Base-by-base conservation (phyloP, 2,329 filamentous ascomycete species). In the Phoma herbarum region DNA sequence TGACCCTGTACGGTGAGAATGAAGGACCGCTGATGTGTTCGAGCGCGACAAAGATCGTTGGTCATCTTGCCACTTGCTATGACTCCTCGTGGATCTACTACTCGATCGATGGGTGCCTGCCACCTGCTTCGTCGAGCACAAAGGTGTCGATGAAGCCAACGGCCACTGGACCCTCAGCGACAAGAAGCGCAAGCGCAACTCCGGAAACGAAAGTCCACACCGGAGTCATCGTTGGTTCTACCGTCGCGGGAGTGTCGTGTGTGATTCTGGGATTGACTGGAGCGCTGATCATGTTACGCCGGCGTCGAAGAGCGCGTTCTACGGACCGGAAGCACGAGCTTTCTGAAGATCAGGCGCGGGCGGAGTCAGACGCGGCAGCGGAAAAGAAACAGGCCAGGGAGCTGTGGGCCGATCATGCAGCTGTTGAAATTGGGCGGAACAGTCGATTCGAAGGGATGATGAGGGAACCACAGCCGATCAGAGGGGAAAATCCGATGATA, bases 11-110 rank as follows among this genome's bases (percentile, higher is more conserved):
- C 47, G 68, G 65, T 4, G 59, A 47, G 16, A 65, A 71, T 25
- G 42, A 47, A 16, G 52, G 59, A 4, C 50, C 55, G 1, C 23
- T 55, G 18, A 46, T 60, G 7, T 71, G 69, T 33, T 71, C 69
- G 0, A 59, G 64, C 6, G 49, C 59, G 7, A 55, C 61, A 6
- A 61, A 65, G 16, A 62, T 66, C 11, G 57, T 70, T 2, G 69
- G 64, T 8, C 60, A 66, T 9, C 46, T 70, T 11, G 66, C 62
- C 4, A 62, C 52, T 10, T 74, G 71, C 55, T 74, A 73, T 51
- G 69, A 69, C 42, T 57, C 68, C 2, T 64, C 67, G 6, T 74
- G 69, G 69, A 52, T 59, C 8, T 72, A 71, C 33, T 74, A 70
- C 51, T 71, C 69, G 31, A 68, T 74, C 22, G 69, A 73, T 29